phyloP scores from a whole-genome alignment of 2,329 filamentous ascomycete species.

The Arthrobotrys sphaeroides region DNA sequence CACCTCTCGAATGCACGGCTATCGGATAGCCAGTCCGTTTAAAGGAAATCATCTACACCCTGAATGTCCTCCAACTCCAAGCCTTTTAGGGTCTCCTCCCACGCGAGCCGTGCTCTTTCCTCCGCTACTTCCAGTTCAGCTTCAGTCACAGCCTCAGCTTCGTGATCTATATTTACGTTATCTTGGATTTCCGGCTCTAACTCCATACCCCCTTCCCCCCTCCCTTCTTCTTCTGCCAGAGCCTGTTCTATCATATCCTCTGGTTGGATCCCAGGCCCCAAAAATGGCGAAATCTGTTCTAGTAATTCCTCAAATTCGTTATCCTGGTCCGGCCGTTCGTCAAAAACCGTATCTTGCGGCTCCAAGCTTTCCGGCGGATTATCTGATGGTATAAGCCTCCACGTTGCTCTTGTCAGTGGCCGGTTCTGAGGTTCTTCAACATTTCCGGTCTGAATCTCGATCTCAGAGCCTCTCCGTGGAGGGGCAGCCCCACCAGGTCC shows the following conservation, averaged over 20 bases:
- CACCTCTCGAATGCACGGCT: neutral
- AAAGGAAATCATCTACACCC: neutral
- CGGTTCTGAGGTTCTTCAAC: neutral
- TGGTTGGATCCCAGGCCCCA: neutral
- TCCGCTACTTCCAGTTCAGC: too few species aligned
- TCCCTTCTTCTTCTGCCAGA: neutral
- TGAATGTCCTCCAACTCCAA: neutral
- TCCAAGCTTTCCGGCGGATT: neutral
- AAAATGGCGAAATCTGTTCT: neutral
- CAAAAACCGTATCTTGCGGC: neutral
- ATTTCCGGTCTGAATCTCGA: neutral
- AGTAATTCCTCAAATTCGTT: neutral
- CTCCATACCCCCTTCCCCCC: neutral
- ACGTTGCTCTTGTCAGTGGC: neutral
- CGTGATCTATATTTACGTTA: neutral
- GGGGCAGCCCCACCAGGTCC: neutral
- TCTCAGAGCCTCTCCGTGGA: neutral
- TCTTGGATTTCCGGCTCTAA: neutral
- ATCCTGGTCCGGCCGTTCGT: neutral
- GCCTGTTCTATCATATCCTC: neutral
- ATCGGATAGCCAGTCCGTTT: too few species aligned
- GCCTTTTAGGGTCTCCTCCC: neutral
- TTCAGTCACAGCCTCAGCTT: neutral
- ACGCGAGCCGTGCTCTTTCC: too few species aligned
- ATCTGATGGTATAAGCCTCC: neutral